Percentiles rank a stretch among this genome's conserved stretches.
Conservation (phyloP, 495 filamentous ascomycete genomes). For the Immersiella caudata region DNA sequence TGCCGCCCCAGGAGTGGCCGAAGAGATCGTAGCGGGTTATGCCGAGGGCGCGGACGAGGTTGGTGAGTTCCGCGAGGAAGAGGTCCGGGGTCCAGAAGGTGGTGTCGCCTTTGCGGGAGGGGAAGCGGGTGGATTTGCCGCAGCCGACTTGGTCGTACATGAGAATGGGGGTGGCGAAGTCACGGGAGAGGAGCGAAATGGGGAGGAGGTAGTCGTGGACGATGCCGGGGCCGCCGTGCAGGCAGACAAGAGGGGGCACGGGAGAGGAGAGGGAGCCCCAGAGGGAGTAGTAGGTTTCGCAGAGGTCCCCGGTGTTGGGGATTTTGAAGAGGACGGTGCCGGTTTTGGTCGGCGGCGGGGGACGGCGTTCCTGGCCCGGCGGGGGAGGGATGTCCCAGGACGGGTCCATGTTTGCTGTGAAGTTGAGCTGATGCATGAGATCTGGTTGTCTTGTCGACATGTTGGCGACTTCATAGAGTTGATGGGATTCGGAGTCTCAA, state of each 20-base stretch:
- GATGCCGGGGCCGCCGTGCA: constrained; percentile 9
- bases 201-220: constrained; percentile 14
- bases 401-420: background rate
- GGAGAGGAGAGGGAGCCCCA: constrained; percentile 18
- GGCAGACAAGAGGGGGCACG: constrained; percentile 26
- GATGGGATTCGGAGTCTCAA: no score
- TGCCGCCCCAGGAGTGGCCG: constrained; percentile 57
- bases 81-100: constrained; percentile 52
- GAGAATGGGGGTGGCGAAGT: constrained; percentile 45
- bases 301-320: constrained; percentile 14
- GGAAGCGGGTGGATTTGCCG: constrained; percentile 50
- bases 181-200: constrained; percentile 8
- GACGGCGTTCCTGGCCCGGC: constrained; percentile 16
- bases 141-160: constrained; percentile 59
- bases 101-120: constrained; percentile 42
- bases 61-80: constrained; percentile 54
- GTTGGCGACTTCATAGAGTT: no score
- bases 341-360: constrained; percentile 14
- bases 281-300: constrained; percentile 19
- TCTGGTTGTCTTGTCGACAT: background rate
- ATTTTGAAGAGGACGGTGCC: constrained; percentile 22
- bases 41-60: constrained; percentile 45
- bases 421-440: background rate
- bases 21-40: constrained; percentile 48
- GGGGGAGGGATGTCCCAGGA: background rate